phyloP scores from a whole-genome alignment of 1,284 basidiomycete species.

The Puccinia triticina region DNA sequence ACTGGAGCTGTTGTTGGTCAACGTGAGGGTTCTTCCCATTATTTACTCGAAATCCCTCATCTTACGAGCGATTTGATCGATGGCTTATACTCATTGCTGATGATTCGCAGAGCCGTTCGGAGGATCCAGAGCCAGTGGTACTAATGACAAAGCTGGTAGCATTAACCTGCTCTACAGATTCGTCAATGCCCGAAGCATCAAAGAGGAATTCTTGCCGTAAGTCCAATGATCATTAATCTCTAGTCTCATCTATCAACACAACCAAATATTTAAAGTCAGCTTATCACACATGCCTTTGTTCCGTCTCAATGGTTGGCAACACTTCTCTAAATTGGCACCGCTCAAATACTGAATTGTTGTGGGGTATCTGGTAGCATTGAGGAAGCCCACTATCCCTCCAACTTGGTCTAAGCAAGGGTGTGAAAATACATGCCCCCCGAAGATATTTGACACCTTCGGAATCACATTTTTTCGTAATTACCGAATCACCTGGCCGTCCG shows the following conservation, averaged over 20 bases:
- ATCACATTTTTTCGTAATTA: too few species aligned
- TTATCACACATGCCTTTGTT: too few species aligned
- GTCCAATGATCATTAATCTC: constrained; percentile 48
- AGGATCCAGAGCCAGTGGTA: constrained; percentile 87
- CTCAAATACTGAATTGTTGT: neutral
- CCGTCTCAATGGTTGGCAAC: too few species aligned
- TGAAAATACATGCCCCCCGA: neutral
- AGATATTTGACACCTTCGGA: too few species aligned
- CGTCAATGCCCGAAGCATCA: constrained; percentile 82
- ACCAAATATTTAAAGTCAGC: too few species aligned
- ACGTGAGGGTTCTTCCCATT: constrained; percentile 22
- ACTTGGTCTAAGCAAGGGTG: constrained; percentile 64
- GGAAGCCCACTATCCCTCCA: constrained; percentile 80
- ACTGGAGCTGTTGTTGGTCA: constrained; percentile 72
- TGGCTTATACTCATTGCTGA: neutral
- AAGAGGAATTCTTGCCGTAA: constrained; percentile 79
- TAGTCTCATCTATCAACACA: too few species aligned
- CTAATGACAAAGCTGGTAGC: constrained; percentile 96
- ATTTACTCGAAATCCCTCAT: neutral
- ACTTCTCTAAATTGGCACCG: too few species aligned
- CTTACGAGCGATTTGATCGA: neutral
- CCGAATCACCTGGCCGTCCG: too few species aligned
- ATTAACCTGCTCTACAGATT: constrained; percentile 87
- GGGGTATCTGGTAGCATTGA: constrained; percentile 64
- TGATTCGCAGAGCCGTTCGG: constrained; percentile 76